Percentiles rank a stretch among this genome's conserved stretches.
Evolutionary conservation across 2,329 filamentous ascomycete species (phyloP).

Genomic region (Aureobasidium leucospermi): DNA sequence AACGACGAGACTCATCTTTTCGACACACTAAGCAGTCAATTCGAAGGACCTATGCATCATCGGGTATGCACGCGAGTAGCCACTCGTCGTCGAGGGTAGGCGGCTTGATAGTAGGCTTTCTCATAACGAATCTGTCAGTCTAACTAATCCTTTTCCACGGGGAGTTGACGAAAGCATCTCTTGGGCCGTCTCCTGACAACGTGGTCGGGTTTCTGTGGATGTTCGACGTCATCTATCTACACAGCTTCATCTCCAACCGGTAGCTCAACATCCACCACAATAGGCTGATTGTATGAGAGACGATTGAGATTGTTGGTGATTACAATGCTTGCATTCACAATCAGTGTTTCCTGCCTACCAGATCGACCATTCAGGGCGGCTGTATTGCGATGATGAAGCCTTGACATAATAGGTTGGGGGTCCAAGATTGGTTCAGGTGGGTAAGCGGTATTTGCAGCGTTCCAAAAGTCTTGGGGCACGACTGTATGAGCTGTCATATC

Average conservation of each 20-base stretch:
- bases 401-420: background rate
- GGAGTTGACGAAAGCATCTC: background rate
- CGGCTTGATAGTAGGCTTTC: background rate
- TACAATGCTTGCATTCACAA: conserved; percentile 74
- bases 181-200: background rate
- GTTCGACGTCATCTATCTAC: background rate
- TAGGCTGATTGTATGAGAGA: conserved; percentile 68
- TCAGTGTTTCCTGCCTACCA: conserved; percentile 55
- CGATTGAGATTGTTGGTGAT: conserved; percentile 49
- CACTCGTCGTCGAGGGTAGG: background rate
- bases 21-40: background rate
- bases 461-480: background rate
- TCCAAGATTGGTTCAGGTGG: background rate
- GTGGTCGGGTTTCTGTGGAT: background rate
- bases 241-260: background rate
- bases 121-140: background rate
- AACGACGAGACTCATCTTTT: background rate
- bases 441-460: background rate
- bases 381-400: background rate
- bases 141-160: background rate
- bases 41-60: background rate
- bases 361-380: background rate
- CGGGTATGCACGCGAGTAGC: background rate
- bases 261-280: conserved; percentile 75
- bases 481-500: background rate